These are phyloP conservation scores for Musa troglodytarum DNA, from an alignment of 176 grass and related monocot species.

Conservation along the genomic window DNA sequence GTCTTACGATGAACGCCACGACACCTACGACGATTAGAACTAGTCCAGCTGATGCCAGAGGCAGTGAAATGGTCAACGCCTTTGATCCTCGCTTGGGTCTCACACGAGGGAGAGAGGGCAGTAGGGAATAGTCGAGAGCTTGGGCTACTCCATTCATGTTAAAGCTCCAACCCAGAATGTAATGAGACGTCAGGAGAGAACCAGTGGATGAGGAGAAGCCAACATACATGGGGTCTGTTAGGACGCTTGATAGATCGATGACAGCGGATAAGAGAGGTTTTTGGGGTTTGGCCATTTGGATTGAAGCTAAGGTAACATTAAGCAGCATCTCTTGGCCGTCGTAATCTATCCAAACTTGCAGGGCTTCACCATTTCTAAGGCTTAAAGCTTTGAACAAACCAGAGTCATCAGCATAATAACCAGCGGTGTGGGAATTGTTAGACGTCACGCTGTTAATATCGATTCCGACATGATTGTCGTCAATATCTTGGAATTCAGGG, in stretches of 20 bases:
- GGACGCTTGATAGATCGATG: conserved; percentile 18
- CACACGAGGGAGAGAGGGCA: not conserved
- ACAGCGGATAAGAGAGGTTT: conserved; percentile 7
- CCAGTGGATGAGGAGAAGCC: conserved; percentile 31
- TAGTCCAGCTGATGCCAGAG: not conserved
- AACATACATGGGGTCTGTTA: conserved; percentile 9
- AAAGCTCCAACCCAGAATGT: not conserved
- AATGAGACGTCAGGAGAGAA: not conserved
- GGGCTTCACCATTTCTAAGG: not conserved
- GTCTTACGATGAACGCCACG: not conserved
- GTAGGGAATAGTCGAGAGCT: not conserved
- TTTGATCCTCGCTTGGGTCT: not conserved
- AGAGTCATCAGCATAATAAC: conserved; percentile 2
- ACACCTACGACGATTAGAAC: not conserved
- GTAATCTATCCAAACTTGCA: conserved; percentile 36
- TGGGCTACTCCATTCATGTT: not conserved
- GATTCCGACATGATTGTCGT: conserved; percentile 25
- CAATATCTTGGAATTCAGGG: conserved; percentile 1
- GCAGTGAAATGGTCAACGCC: not conserved
- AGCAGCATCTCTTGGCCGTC: not conserved
- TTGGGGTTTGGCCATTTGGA: conserved; percentile 8
- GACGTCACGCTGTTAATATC: conserved; percentile 15
- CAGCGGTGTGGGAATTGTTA: not conserved
- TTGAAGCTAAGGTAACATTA: conserved; percentile 25
- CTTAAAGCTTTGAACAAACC: not conserved